Evolutionary conservation across 2,329 filamentous ascomycete genomes (phyloP), one percentile per base, ranked within the genome.

Genomic region (Diplodia intermedia): DNA sequence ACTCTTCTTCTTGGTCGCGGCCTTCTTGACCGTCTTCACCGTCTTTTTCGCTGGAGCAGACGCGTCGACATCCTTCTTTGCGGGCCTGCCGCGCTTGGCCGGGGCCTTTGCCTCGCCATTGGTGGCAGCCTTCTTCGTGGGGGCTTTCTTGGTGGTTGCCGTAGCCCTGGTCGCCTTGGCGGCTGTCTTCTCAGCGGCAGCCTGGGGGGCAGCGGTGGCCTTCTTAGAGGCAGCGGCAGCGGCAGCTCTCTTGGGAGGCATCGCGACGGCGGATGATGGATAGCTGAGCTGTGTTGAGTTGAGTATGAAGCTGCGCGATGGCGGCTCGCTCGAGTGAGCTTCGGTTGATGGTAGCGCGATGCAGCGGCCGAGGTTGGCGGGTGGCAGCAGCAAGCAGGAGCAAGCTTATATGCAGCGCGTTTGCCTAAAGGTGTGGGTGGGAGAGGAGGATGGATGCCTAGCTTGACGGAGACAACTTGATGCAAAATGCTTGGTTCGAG

Each of bases 61-160:
- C 47, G n/a, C 47, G 38, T 65, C 38, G 31, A 62, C 43, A 18
- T 66, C 63, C 38, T 66, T 66, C 61, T 69, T 69, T 5, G 68
- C 33, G 8, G 57, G 38, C 43, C 52, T 33, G 20, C 52, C 52
- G 62, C 60, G 57, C 47, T 40, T 60, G 18, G 53, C 40, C 14
- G 66, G 65, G 36, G 57, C 63, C 49, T 69, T 71, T 60, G 63
- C 68, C 60, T 73, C 73, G 50, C 73, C 63, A 68, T 76, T 77
- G 33, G 73, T 29, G 20, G 76, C 73, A 69, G 76, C 73, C 72
- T 74, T 79, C 69, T 75, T 75, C 26, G 71, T 69, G 5, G 71
- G 54, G 40, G 72, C 72, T n/a, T 69, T 65, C 36, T 72, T 70
- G 29, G 71, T 69, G 20, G 68, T 74, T 36, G 66, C 36, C 26